phyloP scores from a whole-genome alignment of 768 basidiomycete genomes.

The Boletus subcaerulescens region DNA sequence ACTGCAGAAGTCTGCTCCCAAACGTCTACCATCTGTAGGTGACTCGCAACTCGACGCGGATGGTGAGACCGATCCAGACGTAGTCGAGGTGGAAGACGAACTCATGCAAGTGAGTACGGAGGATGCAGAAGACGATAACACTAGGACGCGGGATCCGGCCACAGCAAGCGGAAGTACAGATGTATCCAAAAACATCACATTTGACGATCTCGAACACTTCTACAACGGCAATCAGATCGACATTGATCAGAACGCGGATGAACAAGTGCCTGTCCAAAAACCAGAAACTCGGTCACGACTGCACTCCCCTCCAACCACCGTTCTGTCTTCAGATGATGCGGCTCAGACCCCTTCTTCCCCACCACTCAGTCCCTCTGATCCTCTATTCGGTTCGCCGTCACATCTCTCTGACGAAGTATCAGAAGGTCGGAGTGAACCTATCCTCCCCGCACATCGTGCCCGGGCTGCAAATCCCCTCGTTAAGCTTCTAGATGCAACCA shows the following conservation, averaged over 20 bases:
- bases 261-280: slow-evolving; percentile 3
- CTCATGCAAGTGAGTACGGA: slow-evolving; percentile 27
- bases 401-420: slow-evolving; percentile 1
- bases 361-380: slow-evolving; percentile 13
- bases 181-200: slow-evolving; percentile 11
- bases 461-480: slow-evolving; percentile 54
- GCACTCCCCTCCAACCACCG: neutral
- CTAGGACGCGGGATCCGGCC: neutral
- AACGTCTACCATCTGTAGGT: slow-evolving; percentile 22
- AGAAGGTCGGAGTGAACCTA: slow-evolving; percentile 3
- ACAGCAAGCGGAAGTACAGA: slow-evolving; percentile 2
- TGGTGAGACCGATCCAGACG: slow-evolving; percentile 34
- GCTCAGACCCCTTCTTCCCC: slow-evolving; percentile 13
- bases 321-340: neutral
- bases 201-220: slow-evolving; percentile 32
- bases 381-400: slow-evolving; percentile 31
- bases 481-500: slow-evolving; percentile 44
- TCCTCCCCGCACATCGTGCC: slow-evolving; percentile 40
- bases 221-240: slow-evolving; percentile 31
- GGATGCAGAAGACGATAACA: slow-evolving; percentile 14
- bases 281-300: neutral
- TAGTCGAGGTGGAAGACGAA: slow-evolving; percentile 36
- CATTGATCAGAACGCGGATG: slow-evolving; percentile 26
- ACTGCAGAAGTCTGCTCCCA: slow-evolving; percentile 13
- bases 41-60: slow-evolving; percentile 34